phyloP scores from a whole-genome alignment of 1,139 yeast species.

The Hanseniaspora sp. region DNA sequence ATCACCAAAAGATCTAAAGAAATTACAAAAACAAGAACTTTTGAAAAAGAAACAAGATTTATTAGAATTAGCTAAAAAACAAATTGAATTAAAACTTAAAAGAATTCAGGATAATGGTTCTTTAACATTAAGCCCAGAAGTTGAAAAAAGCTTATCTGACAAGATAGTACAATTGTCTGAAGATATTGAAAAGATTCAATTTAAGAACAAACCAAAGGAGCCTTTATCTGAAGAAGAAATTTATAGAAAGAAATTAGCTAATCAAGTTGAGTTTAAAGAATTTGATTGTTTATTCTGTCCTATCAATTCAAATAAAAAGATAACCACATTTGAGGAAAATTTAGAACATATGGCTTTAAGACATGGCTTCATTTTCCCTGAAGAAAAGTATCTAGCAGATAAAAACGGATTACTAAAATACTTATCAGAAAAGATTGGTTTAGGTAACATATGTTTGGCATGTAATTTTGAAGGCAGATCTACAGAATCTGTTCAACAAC shows the following conservation, averaged over 20 bases:
- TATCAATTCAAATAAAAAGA: conserved; percentile 31
- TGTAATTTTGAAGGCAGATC: conserved; percentile 82
- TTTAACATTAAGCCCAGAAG: conserved; percentile 22
- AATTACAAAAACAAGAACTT: conserved; percentile 53
- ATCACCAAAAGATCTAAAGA: conserved; percentile 54
- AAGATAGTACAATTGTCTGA: conserved; percentile 17
- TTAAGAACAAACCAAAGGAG: conserved; percentile 11
- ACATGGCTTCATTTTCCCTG: conserved; percentile 85
- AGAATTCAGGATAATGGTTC: conserved; percentile 13
- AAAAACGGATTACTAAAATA: conserved; percentile 64
- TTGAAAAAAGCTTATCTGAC: conserved; percentile 17
- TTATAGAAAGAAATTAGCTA: conserved; percentile 40
- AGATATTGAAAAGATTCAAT: conserved; percentile 18
- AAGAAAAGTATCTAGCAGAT: conserved; percentile 56
- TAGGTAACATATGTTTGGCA: conserved; percentile 78
- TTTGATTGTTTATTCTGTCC: conserved; percentile 71
- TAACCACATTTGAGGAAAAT: conserved; percentile 43
- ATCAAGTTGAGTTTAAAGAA: conserved; percentile 58
- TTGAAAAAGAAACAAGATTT: conserved; percentile 51
- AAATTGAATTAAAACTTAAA: conserved; percentile 29
- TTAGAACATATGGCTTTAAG: conserved; percentile 61
- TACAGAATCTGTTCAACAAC: conserved; percentile 82
- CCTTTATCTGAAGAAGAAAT: conserved; percentile 36
- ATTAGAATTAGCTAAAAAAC: conserved; percentile 49
- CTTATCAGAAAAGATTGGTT: conserved; percentile 80